Percentiles rank a stretch among this genome's conserved stretches.
These are phyloP conservation scores for Candida nonsorbophila DNA, from an alignment of 805 yeast genomes.

Conservation along the genomic window DNA sequence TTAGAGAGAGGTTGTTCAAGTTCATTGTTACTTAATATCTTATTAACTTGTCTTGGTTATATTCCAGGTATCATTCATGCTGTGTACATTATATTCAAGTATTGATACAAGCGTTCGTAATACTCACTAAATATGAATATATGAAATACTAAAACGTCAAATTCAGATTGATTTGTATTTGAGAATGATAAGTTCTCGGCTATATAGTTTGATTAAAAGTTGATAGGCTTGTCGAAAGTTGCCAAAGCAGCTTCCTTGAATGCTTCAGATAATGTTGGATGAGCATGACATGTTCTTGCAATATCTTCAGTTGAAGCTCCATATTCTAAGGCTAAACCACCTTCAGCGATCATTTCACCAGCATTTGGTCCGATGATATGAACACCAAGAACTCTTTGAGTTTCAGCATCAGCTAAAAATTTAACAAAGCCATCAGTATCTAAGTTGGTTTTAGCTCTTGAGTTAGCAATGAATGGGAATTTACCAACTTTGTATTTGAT, in stretches of 20 bases:
- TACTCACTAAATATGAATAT: not conserved
- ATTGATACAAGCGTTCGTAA: conserved; percentile 3
- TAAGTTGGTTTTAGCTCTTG: conserved; percentile 96
- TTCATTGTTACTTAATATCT: conserved; percentile 45
- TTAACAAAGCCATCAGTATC: conserved; percentile 98
- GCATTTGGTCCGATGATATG: conserved; percentile 98
- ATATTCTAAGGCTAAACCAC: conserved; percentile 94
- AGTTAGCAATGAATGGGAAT: conserved; percentile 98
- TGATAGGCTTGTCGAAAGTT: conserved; percentile 86
- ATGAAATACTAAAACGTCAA: not conserved
- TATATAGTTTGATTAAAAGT: conserved; percentile 44
- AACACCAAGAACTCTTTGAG: conserved; percentile 92
- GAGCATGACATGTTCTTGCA: conserved; percentile 97
- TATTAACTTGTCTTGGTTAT: conserved; percentile 62
- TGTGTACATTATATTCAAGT: conserved; percentile 44
- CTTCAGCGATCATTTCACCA: conserved; percentile 99
- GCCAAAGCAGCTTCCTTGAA: conserved; percentile 97
- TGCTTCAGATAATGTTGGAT: conserved; percentile 97
- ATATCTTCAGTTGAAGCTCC: conserved; percentile 98
- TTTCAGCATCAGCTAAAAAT: conserved; percentile 92
- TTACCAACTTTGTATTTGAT: conserved; percentile 90
- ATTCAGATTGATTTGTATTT: too few relatives aligned
- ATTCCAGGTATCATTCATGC: conserved; percentile 73
- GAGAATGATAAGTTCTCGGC: too few relatives aligned
- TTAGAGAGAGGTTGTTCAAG: conserved; percentile 52